Base-by-base conservation (phyloP, 208 protist genomes). In the Acanthamoeba royreba region DNA sequence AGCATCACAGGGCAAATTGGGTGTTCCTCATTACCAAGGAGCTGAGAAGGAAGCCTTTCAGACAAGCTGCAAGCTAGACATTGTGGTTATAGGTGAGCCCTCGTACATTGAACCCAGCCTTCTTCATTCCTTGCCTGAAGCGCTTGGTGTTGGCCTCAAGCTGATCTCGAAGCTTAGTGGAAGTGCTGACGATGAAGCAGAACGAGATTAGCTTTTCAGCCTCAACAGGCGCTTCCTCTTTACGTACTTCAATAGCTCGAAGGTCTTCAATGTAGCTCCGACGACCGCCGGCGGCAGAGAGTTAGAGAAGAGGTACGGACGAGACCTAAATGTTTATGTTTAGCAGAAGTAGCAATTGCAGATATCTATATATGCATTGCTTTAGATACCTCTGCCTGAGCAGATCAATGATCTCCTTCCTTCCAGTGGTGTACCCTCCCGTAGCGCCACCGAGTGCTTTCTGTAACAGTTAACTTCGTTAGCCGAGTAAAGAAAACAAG, bases 231-330 rank as follows among this genome's bases (percentile, higher is more conserved):
- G 17, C 61, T n/a, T n/a, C n/a, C n/a, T n/a, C n/a, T n/a, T n/a
- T n/a, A n/a, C 49, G 40, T 49, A 91, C 66, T 3, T 40, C n/a
- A 95, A 58, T 15, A 96, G 33, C 31, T 95, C 91, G 72, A 98
- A 97, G n/a, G 97, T 96, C 38, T 97, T 94, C 0, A 98, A 46
- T 35, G 96, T 83, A 0, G 97, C 97, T 45, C 96, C 98, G 19
- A 98, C 98, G 17, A 98, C 88, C 15, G 97, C 38, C 25, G 98
- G 98, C 4, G 98, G 93, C 1, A 99, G 87, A 4, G 97, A 95
- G 95, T 99, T 99, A 46, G 96, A 98, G 92, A 99, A 99, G 17
- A 99, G 93, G 94, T 99, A 99, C 52, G 98, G 97, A 15, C 98
- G 95, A 7, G 81, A 88, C 35, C 42, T 58, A 28, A 9, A 38